Base-by-base conservation (phyloP, 257 asterid species). In the Solanum tarijense region DNA sequence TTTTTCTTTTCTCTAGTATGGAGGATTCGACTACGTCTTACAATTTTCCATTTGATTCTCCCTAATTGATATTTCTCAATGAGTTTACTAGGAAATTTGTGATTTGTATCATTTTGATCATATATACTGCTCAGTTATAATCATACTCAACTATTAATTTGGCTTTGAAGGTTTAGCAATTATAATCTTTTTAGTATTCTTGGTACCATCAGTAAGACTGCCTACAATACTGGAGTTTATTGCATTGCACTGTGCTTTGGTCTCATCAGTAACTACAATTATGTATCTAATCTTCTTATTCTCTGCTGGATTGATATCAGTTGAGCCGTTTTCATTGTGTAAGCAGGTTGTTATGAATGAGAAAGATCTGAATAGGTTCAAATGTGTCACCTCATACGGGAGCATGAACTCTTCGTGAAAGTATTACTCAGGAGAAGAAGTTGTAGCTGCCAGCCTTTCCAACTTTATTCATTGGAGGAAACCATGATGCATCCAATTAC, bases 401-500 rank as follows among this genome's bases (percentile, higher is more conserved):
- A 16, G 21, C 23, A 18, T 52, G 23, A 52, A 52, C 8, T 52
- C 60, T 52, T 52, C 4, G 0, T 52, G 60, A 9, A 52, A 52
- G 60, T 52, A 52, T 52, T 52, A 5, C 92, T 94, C 98, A 0
- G 98, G 98, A 88, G 98, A 97, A 91, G 96, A 97, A 92, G 81
- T 83, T 81, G 98, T 98, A 76, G 39, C 39, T 71, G 39, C 39
- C 12, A 14, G 46, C 98, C 86, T 87, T 92, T 89, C 98, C 98
- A 84, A 95, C 98, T 82, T 91, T 97, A 88, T 96, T 95, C 86
- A 92, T 97, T 62, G 98, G 98, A 11, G 98, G 99, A 39, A 97
- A 96, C 89, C 98, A 97, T 87, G 98, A 95, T 90, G 98, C 99
- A 12, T 96, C 98, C 86, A 95, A 95, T 92, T 95, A 95, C 86